These are phyloP conservation scores for Lathyrus tuberosus DNA, from an alignment of 306 rosid genomes.

Conservation along the genomic window DNA sequence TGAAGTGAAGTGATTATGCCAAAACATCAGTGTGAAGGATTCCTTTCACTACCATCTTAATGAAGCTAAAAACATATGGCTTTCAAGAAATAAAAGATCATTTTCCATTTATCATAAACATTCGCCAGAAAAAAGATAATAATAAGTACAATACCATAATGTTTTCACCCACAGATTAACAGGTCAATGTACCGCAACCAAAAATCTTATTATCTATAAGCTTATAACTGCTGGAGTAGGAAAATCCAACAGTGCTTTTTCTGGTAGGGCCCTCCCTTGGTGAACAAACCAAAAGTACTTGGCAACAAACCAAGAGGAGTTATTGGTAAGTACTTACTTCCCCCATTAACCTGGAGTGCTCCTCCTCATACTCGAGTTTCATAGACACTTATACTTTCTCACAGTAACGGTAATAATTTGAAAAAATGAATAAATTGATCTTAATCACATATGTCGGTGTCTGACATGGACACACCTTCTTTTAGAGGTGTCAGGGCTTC, in stretches of 20 bases:
- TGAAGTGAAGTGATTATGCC: constrained; percentile 4
- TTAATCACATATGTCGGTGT: too few species aligned
- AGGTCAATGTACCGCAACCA: not conserved
- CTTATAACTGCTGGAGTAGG: not conserved
- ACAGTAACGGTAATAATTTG: too few species aligned
- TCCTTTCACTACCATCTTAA: constrained; percentile 2
- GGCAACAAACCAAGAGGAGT: not conserved
- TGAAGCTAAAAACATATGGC: not conserved
- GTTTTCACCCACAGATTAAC: not conserved
- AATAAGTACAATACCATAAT: not conserved
- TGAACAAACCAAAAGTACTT: not conserved
- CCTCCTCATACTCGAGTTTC: too few species aligned
- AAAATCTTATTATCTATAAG: not conserved
- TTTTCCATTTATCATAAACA: not conserved
- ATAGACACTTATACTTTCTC: too few species aligned
- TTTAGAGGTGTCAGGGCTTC: too few species aligned
- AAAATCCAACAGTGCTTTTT: not conserved
- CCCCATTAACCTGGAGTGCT: not conserved
- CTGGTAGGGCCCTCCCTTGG: not conserved
- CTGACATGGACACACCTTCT: too few species aligned
- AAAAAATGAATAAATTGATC: too few species aligned
- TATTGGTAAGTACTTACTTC: constrained; percentile 6
- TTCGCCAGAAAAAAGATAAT: not conserved
- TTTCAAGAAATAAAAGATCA: not conserved
- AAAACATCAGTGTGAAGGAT: constrained; percentile 2